Evolutionary conservation across 2,329 filamentous ascomycete genomes (phyloP).

Genomic region (Claviceps sp.): DNA sequence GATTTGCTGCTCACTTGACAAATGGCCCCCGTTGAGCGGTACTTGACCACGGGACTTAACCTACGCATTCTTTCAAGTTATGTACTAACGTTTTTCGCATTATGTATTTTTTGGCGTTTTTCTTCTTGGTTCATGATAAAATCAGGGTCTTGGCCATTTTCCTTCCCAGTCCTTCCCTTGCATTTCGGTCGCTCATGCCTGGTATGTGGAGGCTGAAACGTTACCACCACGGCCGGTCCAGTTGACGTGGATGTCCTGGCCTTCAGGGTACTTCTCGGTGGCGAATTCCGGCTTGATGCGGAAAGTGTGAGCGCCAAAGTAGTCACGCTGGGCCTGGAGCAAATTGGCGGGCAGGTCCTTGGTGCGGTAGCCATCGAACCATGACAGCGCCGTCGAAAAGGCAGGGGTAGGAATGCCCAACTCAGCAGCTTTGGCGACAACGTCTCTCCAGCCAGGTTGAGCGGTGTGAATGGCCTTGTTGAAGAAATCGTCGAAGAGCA

Average conservation of each 20-base stretch:
- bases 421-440: constrained; percentile 80
- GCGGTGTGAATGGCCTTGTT: constrained; percentile 97
- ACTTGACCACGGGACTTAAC: background rate
- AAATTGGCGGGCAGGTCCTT: constrained; percentile 96
- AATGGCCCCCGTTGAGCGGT: background rate
- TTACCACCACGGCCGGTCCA: constrained; percentile 98
- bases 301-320: constrained; percentile 95
- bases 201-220: constrained; percentile 93
- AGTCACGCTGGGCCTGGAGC: constrained; percentile 96
- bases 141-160: background rate
- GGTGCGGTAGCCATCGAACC: constrained; percentile 98
- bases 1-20: background rate
- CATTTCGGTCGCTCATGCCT: constrained; percentile 50
- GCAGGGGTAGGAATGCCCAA: constrained; percentile 93
- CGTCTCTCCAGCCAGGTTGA: constrained; percentile 82
- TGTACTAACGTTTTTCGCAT: background rate
- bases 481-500: constrained; percentile 99
- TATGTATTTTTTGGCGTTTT: background rate
- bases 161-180: background rate
- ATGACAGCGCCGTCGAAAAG: constrained; percentile 93
- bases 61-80: background rate
- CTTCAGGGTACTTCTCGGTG: constrained; percentile 66
- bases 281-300: constrained; percentile 70
- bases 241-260: constrained; percentile 95
- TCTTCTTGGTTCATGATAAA: background rate